phyloP scores from a whole-genome alignment of 2,329 filamentous ascomycete species.

The Exophiala sp. region DNA sequence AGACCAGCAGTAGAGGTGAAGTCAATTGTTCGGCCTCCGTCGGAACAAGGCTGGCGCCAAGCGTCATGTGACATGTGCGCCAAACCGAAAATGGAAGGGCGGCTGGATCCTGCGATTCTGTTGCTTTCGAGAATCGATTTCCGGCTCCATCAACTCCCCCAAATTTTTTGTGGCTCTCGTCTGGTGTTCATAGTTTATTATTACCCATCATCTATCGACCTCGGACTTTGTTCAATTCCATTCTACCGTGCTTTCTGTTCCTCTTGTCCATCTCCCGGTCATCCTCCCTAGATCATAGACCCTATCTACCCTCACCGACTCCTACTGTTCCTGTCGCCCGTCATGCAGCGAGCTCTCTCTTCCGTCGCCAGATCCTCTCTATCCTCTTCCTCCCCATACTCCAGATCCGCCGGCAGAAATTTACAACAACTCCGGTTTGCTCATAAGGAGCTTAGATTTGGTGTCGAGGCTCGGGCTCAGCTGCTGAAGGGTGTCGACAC shows the following conservation, averaged over 20 bases:
- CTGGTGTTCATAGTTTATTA: conserved; percentile 26
- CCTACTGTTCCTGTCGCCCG: conserved; percentile 36
- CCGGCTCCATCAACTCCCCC: conserved; percentile 9
- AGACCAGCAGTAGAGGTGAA: neutral
- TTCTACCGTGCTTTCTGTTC: conserved; percentile 34
- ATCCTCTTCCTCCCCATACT: conserved; percentile 59
- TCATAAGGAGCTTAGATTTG: conserved; percentile 88
- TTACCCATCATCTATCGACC: neutral
- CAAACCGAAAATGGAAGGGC: conserved; percentile 2
- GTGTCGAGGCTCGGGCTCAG: conserved; percentile 83
- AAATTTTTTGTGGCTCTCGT: conserved; percentile 26
- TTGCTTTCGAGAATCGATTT: conserved; percentile 19
- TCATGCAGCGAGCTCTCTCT: conserved; percentile 93
- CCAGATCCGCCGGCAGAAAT: conserved; percentile 55
- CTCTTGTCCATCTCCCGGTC: conserved; percentile 28
- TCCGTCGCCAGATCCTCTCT: conserved; percentile 72
- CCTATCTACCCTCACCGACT: conserved; percentile 29
- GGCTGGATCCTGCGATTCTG: conserved; percentile 6
- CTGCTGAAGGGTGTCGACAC: conserved; percentile 94
- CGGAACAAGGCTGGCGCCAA: conserved; percentile 5
- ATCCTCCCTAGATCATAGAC: too few species aligned
- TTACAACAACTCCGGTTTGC: conserved; percentile 91
- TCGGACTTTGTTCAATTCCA: too few species aligned
- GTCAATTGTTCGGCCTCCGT: neutral
- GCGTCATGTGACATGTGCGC: neutral